These are phyloP conservation scores for Clausena lansium DNA, from an alignment of 345 rosid genomes.

Conservation along the genomic window DNA sequence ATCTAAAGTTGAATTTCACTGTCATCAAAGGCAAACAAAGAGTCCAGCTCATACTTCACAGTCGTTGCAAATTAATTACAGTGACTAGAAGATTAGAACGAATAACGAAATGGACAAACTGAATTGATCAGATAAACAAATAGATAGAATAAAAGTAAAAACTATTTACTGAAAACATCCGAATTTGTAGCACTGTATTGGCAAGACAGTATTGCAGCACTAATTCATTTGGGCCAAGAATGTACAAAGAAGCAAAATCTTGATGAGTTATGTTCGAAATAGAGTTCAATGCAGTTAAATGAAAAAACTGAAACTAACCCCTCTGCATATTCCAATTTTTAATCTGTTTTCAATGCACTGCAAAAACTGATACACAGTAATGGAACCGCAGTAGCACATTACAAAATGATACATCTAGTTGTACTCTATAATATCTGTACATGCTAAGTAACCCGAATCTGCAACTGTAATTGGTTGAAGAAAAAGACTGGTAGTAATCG, in stretches of 20 bases:
- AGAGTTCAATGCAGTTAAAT: background rate
- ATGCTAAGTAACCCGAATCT: background rate
- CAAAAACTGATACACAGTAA: background rate
- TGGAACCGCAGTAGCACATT: background rate
- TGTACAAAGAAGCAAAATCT: background rate
- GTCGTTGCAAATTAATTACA: too few relatives aligned
- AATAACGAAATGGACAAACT: too few relatives aligned
- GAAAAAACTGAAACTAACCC: background rate
- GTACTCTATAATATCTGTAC: background rate
- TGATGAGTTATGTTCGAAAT: background rate
- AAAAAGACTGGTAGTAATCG: background rate
- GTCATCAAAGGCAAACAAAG: too few relatives aligned
- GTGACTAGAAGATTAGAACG: too few relatives aligned
- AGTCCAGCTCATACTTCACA: too few relatives aligned
- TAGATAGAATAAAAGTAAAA: too few relatives aligned
- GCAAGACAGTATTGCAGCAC: too few relatives aligned
- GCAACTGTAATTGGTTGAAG: background rate
- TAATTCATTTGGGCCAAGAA: background rate
- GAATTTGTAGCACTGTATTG: too few relatives aligned
- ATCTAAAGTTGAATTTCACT: too few relatives aligned
- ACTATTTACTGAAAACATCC: too few relatives aligned
- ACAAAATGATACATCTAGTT: background rate
- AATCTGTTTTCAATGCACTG: background rate
- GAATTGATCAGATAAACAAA: too few relatives aligned
- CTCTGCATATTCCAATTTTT: background rate